phyloP scores from a whole-genome alignment of 768 basidiomycete genomes.

The Rhizopogon sp. region DNA sequence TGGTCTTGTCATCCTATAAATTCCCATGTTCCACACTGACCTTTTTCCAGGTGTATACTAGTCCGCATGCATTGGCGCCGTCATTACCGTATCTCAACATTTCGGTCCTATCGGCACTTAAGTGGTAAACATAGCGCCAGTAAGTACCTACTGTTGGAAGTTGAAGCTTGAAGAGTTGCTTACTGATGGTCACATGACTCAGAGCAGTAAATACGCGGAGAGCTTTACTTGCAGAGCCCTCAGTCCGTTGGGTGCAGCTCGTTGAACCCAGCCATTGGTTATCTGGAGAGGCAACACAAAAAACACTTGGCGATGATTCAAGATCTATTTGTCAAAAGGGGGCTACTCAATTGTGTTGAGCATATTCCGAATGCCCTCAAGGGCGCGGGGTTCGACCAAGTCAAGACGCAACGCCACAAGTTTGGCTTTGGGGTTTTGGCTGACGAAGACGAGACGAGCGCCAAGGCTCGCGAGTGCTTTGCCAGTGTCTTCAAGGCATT shows the following conservation, averaged over 20 bases:
- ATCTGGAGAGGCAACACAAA: background rate
- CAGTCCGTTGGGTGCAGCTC: conserved; percentile 23
- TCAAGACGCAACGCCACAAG: background rate
- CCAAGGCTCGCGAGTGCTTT: background rate
- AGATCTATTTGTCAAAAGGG: background rate
- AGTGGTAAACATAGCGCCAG: too few relatives aligned
- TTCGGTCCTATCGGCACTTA: too few relatives aligned
- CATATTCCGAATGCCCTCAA: background rate
- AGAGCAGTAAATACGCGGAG: too few relatives aligned
- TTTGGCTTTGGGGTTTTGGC: background rate
- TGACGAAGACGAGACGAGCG: background rate
- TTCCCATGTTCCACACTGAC: too few relatives aligned
- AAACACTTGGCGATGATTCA: background rate
- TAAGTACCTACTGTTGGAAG: too few relatives aligned
- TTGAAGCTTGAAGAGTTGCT: too few relatives aligned
- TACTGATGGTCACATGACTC: too few relatives aligned
- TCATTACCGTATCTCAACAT: too few relatives aligned
- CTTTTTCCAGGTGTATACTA: too few relatives aligned
- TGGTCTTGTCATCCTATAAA: too few relatives aligned
- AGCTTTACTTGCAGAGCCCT: too few relatives aligned
- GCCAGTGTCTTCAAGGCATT: background rate
- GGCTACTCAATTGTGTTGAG: background rate
- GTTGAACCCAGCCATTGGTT: conserved; percentile 16
- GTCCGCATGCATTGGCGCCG: too few relatives aligned
- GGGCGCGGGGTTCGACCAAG: background rate